phyloP scores from a whole-genome alignment of 495 filamentous ascomycete species.

The Neurospora sp. region DNA sequence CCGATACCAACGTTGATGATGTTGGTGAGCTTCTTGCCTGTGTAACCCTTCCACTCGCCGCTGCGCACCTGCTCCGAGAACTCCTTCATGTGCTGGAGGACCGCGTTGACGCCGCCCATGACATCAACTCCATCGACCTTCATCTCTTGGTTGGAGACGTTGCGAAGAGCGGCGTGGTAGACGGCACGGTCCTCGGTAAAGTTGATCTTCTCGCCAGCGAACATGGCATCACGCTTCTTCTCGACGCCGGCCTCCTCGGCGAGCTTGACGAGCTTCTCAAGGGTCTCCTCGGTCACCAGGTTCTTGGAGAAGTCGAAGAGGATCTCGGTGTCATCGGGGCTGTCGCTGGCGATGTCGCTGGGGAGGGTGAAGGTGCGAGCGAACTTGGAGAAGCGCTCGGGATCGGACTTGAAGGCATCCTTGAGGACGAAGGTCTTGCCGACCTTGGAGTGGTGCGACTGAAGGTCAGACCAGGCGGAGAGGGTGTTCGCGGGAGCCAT shows the following conservation, averaged over 20 bases:
- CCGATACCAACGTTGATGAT: constrained; percentile 98
- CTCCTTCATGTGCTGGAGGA: constrained; percentile 92
- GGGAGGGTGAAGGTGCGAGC: constrained; percentile 73
- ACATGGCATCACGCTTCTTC: constrained; percentile 93
- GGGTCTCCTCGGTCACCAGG: constrained; percentile 85
- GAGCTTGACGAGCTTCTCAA: constrained; percentile 74
- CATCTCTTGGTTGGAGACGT: constrained; percentile 75
- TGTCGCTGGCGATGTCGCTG: constrained; percentile 47
- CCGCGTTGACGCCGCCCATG: constrained; percentile 74
- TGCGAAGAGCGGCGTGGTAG: constrained; percentile 89
- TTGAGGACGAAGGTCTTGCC: constrained; percentile 86
- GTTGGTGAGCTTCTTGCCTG: constrained; percentile 92
- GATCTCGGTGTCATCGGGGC: constrained; percentile 48
- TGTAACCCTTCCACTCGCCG: constrained; percentile 96
- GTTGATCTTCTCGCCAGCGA: constrained; percentile 95
- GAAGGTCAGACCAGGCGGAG: constrained; percentile 74
- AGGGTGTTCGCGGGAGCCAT: constrained; percentile 70
- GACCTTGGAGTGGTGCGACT: constrained; percentile 73
- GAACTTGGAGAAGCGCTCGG: constrained; percentile 82
- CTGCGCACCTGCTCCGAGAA: constrained; percentile 91
- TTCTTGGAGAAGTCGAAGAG: constrained; percentile 99
- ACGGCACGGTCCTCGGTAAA: constrained; percentile 96
- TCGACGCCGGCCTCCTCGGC: constrained; percentile 85
- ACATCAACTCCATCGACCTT: constrained; percentile 91
- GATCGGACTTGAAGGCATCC: constrained; percentile 83